A percentile compares a stretch with the other conserved stretches of the same genome.
phyloP scores from a whole-genome alignment of 2,329 filamentous ascomycete genomes.

The Thermothelomyces thermophilus region DNA sequence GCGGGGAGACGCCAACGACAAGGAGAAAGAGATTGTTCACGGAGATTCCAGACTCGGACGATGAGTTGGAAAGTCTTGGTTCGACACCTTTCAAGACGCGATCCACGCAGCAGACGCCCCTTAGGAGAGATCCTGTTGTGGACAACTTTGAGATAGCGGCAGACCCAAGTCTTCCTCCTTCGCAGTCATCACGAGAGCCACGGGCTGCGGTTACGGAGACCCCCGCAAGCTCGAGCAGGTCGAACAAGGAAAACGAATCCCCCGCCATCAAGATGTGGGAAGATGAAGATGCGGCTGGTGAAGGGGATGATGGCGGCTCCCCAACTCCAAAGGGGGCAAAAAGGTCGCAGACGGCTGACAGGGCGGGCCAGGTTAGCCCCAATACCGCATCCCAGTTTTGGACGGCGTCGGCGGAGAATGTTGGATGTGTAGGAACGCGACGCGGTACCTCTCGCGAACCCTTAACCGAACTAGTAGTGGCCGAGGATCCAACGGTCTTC shows the following conservation, averaged over 20 bases:
- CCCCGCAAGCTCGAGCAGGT: slow-evolving; percentile 8
- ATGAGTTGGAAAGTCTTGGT: slow-evolving; percentile 31
- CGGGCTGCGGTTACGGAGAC: neutral
- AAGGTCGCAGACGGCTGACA: slow-evolving; percentile 1
- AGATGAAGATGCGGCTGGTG: slow-evolving; percentile 4
- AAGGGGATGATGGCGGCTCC: slow-evolving; percentile 6
- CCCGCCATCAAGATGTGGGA: neutral
- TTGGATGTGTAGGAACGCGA: neutral
- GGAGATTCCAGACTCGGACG: slow-evolving; percentile 48
- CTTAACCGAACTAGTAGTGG: neutral
- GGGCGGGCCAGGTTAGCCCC: slow-evolving; percentile 1
- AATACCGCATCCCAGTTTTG: slow-evolving; percentile 11
- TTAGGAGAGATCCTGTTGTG: neutral
- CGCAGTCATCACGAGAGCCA: neutral
- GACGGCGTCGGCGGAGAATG: neutral
- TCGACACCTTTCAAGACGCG: slow-evolving; percentile 21
- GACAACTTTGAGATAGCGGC: neutral
- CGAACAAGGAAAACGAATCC: slow-evolving; percentile 19
- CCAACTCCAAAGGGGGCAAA: slow-evolving; percentile 11
- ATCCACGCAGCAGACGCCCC: slow-evolving; percentile 10
- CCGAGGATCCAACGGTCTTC: neutral
- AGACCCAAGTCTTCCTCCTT: neutral
- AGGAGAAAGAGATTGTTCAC: slow-evolving; percentile 13
- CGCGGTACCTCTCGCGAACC: neutral
- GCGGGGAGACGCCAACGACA: slow-evolving; percentile 13